phyloP scores from a whole-genome alignment of 1,284 basidiomycete genomes.

The Ustilago bromivora region DNA sequence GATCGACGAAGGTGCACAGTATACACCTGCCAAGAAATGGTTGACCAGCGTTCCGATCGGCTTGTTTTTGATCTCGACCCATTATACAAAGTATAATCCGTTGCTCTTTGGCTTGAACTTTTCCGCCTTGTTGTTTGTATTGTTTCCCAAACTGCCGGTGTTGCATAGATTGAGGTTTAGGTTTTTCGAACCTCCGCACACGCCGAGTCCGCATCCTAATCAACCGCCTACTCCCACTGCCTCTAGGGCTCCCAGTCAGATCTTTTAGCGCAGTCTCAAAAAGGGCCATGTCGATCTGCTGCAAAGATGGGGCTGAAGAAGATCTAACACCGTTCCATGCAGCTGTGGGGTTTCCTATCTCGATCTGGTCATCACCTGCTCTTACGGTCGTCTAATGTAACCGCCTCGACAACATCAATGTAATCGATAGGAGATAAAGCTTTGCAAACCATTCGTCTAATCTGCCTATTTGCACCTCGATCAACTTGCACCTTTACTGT shows the following conservation, averaged over 20 bases:
- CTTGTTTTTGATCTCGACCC: constrained; percentile 96
- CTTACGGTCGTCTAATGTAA: background rate
- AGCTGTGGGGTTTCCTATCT: background rate
- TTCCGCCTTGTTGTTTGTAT: constrained; percentile 82
- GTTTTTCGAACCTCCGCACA: constrained; percentile 42
- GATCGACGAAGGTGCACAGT: constrained; percentile 97
- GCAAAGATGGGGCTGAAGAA: no score
- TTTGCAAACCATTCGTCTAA: background rate
- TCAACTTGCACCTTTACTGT: background rate
- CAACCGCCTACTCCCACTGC: constrained; percentile 57
- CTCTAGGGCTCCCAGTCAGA: constrained; percentile 33
- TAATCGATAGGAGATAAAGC: background rate
- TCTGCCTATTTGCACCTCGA: background rate
- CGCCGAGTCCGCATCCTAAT: constrained; percentile 51
- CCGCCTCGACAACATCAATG: background rate
- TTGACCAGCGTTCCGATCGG: constrained; percentile 89
- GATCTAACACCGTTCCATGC: background rate
- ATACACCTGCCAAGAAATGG: constrained; percentile 99
- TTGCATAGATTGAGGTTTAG: constrained; percentile 60
- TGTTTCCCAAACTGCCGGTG: constrained; percentile 96
- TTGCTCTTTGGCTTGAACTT: constrained; percentile 93
- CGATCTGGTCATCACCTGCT: background rate
- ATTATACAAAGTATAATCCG: constrained; percentile 86
- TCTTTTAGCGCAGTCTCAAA: constrained; percentile 6
- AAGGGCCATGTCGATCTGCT: no score